These are phyloP conservation scores for Didymosphaeria variabile DNA, from an alignment of 2,329 filamentous ascomycete species.

Conservation along the genomic window DNA sequence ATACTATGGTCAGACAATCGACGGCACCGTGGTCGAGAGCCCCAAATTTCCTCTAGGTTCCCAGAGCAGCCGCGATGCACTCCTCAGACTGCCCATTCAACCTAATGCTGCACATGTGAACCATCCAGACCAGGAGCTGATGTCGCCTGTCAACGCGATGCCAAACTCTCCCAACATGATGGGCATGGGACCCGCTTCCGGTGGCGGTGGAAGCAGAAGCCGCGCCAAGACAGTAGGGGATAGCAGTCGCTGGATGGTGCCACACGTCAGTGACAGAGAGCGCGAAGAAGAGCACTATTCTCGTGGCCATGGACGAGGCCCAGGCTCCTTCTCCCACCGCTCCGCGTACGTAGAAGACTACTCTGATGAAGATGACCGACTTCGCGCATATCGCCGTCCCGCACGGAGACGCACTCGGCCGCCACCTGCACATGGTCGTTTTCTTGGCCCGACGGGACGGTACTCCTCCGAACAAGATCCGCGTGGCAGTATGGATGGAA, in stretches of 20 bases:
- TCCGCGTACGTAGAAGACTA: constrained; percentile 39
- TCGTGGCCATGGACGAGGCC: constrained; percentile 22
- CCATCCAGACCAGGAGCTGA: constrained; percentile 12
- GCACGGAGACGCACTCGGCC: constrained; percentile 33
- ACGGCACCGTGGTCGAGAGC: constrained; percentile 40
- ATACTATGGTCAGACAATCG: constrained; percentile 42
- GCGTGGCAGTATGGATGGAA: constrained; percentile 27
- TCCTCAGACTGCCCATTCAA: constrained; percentile 40
- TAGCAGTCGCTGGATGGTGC: constrained; percentile 20
- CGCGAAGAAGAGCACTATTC: constrained; percentile 18
- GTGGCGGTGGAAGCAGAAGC: constrained; percentile 15
- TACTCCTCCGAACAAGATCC: constrained; percentile 12
- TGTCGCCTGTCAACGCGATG: constrained; percentile 21
- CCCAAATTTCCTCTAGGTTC: constrained; percentile 28
- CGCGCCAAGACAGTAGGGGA: constrained; percentile 24
- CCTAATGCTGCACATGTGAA: constrained; percentile 38
- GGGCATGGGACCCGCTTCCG: constrained; percentile 11
- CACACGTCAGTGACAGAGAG: constrained; percentile 12
- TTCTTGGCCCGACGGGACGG: constrained; percentile 19
- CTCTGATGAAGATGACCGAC: constrained; percentile 39
- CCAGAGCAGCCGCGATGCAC: constrained; percentile 37
- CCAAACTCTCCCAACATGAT: constrained; percentile 14
- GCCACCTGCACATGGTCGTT: constrained; percentile 32
- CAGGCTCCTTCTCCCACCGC: constrained; percentile 18
- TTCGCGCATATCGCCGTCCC: constrained; percentile 33